Conservation (phyloP, 2,329 filamentous ascomycete species). For the Diaporthe sp. region DNA sequence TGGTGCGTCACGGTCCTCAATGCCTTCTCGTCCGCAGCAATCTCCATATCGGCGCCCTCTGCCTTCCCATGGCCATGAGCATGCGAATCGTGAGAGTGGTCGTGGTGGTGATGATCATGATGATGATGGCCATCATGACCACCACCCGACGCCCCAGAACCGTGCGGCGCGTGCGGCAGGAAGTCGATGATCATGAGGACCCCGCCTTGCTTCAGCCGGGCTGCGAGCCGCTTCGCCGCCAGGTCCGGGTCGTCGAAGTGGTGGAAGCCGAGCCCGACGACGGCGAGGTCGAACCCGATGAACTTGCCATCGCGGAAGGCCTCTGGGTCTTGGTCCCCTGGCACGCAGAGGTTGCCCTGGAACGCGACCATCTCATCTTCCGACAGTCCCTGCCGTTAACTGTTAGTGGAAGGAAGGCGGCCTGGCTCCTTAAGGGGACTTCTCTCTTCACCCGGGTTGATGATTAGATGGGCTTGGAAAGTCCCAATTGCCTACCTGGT, state of each 20-base stretch:
- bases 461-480: neutral
- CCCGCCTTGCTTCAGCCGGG: constrained; percentile 75
- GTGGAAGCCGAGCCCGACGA: constrained; percentile 71
- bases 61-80: neutral
- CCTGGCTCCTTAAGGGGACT: neutral
- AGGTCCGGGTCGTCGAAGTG: constrained; percentile 77
- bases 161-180: constrained; percentile 62
- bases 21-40: constrained; percentile 37
- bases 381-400: constrained; percentile 59
- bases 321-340: constrained; percentile 62
- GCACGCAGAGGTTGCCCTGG: constrained; percentile 69
- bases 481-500: constrained; percentile 59
- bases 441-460: neutral
- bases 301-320: constrained; percentile 73
- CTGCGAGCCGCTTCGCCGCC: constrained; percentile 70
- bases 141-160: neutral
- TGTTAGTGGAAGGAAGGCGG: neutral
- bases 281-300: constrained; percentile 77
- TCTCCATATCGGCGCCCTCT: neutral
- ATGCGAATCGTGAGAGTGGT: neutral
- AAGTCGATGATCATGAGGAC: constrained; percentile 79
- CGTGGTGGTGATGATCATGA: neutral
- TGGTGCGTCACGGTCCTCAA: constrained; percentile 72
- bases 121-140: neutral
- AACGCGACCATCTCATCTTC: constrained; percentile 68